Evolutionary conservation across 176 grass and related monocot genomes (phyloP), one percentile per base, ranked within the genome.

Genomic region (Triticum urartu): DNA sequence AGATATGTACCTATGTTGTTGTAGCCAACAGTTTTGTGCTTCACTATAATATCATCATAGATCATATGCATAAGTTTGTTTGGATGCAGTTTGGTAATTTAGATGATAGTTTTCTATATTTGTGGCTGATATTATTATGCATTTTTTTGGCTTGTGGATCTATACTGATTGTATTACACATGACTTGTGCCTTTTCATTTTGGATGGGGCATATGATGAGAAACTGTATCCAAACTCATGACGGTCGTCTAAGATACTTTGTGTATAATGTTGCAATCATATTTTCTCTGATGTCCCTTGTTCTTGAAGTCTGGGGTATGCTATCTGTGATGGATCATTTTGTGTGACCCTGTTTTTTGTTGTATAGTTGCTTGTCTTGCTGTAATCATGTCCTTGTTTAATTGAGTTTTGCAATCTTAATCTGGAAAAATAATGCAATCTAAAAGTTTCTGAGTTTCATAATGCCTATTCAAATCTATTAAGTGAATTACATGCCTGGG

Each of bases 181-280:
- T 11, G 2, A 43, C 5, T 22, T 12, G 21, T 72, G 21, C 11
- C 5, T 12, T 8, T 25, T 43, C 3, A 15, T 47, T 74, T 47
- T 8, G 5, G 40, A 15, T 47, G 7, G 71, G 22, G 5, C 70
- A 72, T 43, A 43, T 72, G 43, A 75, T 75, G 42, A 75, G 72
- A 75, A 50, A 13, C 38, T 75, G 12, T 75, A 30, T 75, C 24
- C 42, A 75, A 3, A 50, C 72, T 75, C 72, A 75, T 50, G 72
- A 75, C 72, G 72, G 72, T 75, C 43, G 13, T 75, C 72, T 75
- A 42, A 75, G 72, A 75, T 43, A 75, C 72, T 75, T 75, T 2
- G 72, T 75, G 72, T 75, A 43, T 75, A 24, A 75, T 75, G 72
- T 28, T 75, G 72, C 72, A 75, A 68, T 68, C 66, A 68, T 68